Conservation (phyloP, 169 alveolate species). For the Haemoproteus tartakovskyi region DNA sequence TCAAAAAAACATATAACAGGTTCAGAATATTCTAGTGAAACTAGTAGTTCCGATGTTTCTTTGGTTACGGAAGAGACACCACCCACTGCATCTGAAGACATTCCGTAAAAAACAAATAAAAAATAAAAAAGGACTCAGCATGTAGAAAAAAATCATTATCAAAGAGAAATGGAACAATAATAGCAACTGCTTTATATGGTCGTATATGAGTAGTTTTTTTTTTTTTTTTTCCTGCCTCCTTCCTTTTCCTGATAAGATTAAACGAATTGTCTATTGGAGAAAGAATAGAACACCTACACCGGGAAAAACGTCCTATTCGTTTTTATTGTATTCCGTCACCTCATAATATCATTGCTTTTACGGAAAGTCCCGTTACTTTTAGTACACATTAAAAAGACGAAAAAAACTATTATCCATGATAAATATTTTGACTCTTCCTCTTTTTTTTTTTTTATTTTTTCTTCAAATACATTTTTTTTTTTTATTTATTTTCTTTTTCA, state of each 20-base stretch:
- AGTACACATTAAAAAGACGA: conserved; percentile 20
- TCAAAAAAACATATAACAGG: conserved; percentile 14
- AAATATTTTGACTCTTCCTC: too few species aligned
- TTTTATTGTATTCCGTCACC: conserved; percentile 64
- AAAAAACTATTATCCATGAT: too few species aligned
- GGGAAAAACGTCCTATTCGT: conserved; percentile 56
- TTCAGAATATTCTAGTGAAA: neutral
- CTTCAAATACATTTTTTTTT: too few species aligned
- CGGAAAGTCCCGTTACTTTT: conserved; percentile 57
- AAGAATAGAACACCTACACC: conserved; percentile 50
- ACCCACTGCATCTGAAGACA: conserved; percentile 12
- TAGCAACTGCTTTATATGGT: neutral
- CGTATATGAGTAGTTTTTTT: neutral
- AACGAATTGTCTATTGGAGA: conserved; percentile 44
- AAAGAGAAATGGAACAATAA: neutral
- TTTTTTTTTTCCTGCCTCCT: neutral
- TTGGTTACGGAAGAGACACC: conserved; percentile 47
- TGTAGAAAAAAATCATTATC: neutral
- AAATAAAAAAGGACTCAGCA: conserved; percentile 2
- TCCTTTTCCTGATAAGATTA: conserved; percentile 9
- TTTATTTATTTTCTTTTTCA: too few species aligned
- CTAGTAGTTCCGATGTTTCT: conserved; percentile 40
- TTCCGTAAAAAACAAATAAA: conserved; percentile 14
- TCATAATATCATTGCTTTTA: conserved; percentile 43
- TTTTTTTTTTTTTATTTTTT: too few species aligned